phyloP scores from a whole-genome alignment of 768 basidiomycete species.

The Macrolepiota dolichaula region DNA sequence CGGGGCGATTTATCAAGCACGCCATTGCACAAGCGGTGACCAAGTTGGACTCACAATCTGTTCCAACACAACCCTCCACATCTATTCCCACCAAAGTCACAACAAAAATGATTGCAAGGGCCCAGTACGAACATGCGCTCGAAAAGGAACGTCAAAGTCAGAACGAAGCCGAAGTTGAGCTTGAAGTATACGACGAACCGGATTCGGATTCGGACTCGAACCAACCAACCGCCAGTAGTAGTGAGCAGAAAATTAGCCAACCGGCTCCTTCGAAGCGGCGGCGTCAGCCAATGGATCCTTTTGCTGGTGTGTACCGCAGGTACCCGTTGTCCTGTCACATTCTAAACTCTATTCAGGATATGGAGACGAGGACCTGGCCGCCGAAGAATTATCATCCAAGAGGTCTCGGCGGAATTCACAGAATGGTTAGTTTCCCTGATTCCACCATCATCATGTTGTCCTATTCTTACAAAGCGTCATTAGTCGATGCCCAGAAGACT shows the following conservation, averaged over 20 bases:
- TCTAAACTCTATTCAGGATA: slow-evolving; percentile 25
- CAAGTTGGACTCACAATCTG: slow-evolving; percentile 23
- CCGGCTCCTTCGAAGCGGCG: slow-evolving; percentile 35
- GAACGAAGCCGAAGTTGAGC: slow-evolving; percentile 34
- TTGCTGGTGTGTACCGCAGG: slow-evolving; percentile 45
- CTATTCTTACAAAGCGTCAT: neutral
- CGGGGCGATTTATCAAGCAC: slow-evolving; percentile 79
- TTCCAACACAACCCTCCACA: slow-evolving; percentile 22
- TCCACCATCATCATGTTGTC: neutral
- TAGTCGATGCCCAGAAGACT: neutral
- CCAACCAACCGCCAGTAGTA: slow-evolving; percentile 12
- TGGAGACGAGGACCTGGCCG: slow-evolving; percentile 24
- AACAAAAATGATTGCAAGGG: slow-evolving; percentile 69
- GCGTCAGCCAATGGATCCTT: slow-evolving; percentile 58
- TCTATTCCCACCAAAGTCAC: slow-evolving; percentile 57
- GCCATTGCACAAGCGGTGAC: slow-evolving; percentile 66
- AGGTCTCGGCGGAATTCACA: neutral
- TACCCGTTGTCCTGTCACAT: neutral
- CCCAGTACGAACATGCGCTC: slow-evolving; percentile 56
- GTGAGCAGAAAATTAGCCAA: slow-evolving; percentile 7
- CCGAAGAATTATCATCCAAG: slow-evolving; percentile 7
- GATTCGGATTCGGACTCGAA: slow-evolving; percentile 21
- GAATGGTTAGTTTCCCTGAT: neutral
- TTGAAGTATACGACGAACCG: slow-evolving; percentile 38
- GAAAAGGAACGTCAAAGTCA: slow-evolving; percentile 45